Conservation (phyloP, 306 rosid genomes). For the Carpinus fangiana region DNA sequence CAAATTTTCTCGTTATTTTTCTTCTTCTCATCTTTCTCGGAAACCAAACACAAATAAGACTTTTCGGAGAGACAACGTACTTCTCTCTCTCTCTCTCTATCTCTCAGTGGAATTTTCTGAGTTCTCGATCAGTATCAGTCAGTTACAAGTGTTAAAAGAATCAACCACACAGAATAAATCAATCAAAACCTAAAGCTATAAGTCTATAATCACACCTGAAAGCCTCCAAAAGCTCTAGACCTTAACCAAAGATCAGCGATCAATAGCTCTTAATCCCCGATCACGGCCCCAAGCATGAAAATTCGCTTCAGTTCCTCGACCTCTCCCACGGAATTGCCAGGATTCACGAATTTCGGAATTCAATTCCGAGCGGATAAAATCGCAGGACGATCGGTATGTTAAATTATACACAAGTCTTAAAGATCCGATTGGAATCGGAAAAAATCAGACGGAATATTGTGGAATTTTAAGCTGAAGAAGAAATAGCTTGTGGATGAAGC, state of each 20-base stretch:
- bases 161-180: slow-evolving; percentile 8
- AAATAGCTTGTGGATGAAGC: slow-evolving; percentile 19
- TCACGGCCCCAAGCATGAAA: slow-evolving; percentile 33
- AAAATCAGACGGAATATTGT: neutral
- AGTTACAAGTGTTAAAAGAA: neutral
- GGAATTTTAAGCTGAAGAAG: neutral
- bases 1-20: neutral
- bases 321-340: slow-evolving; percentile 4
- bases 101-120: neutral
- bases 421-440: slow-evolving; percentile 26
- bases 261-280: slow-evolving; percentile 34
- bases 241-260: slow-evolving; percentile 27
- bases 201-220: slow-evolving; percentile 27
- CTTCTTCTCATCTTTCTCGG: neutral
- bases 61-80: neutral
- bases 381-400: neutral
- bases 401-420: neutral
- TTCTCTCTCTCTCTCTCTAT: neutral
- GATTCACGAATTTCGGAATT: slow-evolving; percentile 16
- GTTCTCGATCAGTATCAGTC: neutral
- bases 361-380: slow-evolving; percentile 8
- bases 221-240: slow-evolving; percentile 21
- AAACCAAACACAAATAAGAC: neutral
- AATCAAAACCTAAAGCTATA: slow-evolving; percentile 1
- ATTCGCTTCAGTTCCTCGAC: slow-evolving; percentile 8